Evolutionary conservation across 306 rosid genomes (phyloP).

Genomic region (Alnus rubra): DNA sequence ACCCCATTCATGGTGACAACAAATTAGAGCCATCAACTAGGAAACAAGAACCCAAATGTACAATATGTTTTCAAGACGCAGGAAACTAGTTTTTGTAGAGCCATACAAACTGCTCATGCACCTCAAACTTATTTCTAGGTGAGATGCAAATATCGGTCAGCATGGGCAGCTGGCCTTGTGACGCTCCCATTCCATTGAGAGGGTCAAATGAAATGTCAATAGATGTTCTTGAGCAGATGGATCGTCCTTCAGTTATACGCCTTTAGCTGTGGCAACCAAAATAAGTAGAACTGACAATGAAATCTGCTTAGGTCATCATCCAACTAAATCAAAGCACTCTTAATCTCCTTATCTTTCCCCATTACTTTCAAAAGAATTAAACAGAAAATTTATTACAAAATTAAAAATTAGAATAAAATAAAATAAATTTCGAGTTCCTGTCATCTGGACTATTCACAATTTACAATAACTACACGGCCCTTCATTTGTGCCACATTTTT

Average conservation of each 20-base stretch:
- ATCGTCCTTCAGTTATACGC: neutral
- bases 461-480: neutral
- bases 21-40: neutral
- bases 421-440: neutral
- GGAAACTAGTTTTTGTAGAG: neutral
- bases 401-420: neutral
- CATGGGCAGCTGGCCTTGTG: neutral
- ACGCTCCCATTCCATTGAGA: neutral
- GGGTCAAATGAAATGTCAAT: neutral
- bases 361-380: too few relatives aligned
- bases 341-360: too few relatives aligned
- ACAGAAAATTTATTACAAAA: neutral
- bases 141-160: neutral
- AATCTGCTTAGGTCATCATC: neutral
- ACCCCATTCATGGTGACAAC: neutral
- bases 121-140: neutral
- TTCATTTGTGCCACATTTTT: neutral
- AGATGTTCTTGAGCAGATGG: neutral
- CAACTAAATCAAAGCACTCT: neutral
- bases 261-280: neutral
- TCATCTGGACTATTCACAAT: neutral
- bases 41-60: neutral
- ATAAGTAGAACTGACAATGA: neutral
- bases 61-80: neutral
- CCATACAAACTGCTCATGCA: neutral